Conservation (phyloP, 1,139 yeast genomes). For the Blastobotrys illinoisensis region DNA sequence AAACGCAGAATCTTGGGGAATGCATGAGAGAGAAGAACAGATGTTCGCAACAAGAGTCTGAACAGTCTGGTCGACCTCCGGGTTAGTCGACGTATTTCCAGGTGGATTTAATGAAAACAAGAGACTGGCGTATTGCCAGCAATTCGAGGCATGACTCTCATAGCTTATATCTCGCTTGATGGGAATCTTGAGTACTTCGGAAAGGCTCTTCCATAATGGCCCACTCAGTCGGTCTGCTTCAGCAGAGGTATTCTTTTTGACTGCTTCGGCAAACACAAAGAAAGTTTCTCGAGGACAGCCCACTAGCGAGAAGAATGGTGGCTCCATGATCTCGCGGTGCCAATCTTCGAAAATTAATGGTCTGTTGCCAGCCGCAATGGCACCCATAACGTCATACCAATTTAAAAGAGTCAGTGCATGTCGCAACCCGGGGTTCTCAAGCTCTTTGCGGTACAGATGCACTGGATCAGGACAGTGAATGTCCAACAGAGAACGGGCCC, state of each 20-base stretch:
- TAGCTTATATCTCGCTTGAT: background rate
- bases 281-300: conserved; percentile 19
- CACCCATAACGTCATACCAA: conserved; percentile 24
- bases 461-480: conserved; percentile 16
- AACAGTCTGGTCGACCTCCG: conserved; percentile 2
- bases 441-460: conserved; percentile 11
- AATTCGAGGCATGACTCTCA: conserved; percentile 4
- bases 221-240: background rate
- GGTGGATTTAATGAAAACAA: conserved; percentile 14
- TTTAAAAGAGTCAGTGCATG: conserved; percentile 20
- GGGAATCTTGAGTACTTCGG: background rate
- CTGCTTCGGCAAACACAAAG: conserved; percentile 12
- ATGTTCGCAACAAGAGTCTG: conserved; percentile 15
- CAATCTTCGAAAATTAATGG: conserved; percentile 19
- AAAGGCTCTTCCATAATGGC: background rate
- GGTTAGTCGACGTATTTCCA: background rate
- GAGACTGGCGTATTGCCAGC: conserved; percentile 19
- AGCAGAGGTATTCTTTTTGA: background rate
- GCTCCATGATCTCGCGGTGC: conserved; percentile 20
- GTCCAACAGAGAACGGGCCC: conserved; percentile 20
- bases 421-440: conserved; percentile 19
- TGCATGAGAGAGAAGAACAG: conserved; percentile 8
- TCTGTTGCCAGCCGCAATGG: conserved; percentile 14
- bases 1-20: conserved; percentile 16
- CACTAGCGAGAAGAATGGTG: conserved; percentile 17